Base-by-base conservation (phyloP, 2,329 filamentous ascomycete species). In the Pyrenophora seminiperda region DNA sequence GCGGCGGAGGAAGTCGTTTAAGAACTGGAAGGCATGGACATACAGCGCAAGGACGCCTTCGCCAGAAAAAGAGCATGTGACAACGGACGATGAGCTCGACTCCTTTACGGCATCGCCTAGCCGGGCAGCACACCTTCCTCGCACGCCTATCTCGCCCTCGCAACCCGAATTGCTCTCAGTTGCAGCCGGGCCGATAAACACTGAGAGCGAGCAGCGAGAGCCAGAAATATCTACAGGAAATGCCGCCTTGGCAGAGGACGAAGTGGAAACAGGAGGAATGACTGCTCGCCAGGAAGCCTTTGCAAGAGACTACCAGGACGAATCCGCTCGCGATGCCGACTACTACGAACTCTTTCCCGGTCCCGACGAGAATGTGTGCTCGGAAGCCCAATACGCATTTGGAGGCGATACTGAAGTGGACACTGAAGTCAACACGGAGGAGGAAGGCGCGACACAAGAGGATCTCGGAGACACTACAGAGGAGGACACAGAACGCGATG, bases 1-100 rank as follows among this genome's bases (percentile, higher is more conserved):
- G 73, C 82, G 83, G 46, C 83, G 83, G 42, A 85, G 87, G 49
- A 92, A 90, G 66, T 83, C 84, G 20, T 84, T 87, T 6, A 84
- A 85, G 36, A 78, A 83, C 42, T 86, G 84, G 63, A 82, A 79
- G 22, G 78, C 83, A 20, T 97, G 93, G 93, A 86, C 82, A 55
- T 88, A 92, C 63, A 79, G 80, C 17, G 88, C 87, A 63, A 81
- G 84, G 47, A 88, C 89, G 1, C 85, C 84, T 6, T 92, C 86
- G 43, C 89, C 90, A 2, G 82, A 87, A 63, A 80, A 78, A 27
- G 73, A 80, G 54, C 58, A 67, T 11, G 46, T 17, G n/a, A 43
- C 39, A n/a, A 47, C 47, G 24, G 61, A 67, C 17, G 58, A 62
- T 2, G 61, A 59, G 7, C 33, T 53, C 3, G 62, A 57, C 9